Base-by-base conservation (phyloP, 192 early-diverging fungal species). In the Backusella mclennaniae region DNA sequence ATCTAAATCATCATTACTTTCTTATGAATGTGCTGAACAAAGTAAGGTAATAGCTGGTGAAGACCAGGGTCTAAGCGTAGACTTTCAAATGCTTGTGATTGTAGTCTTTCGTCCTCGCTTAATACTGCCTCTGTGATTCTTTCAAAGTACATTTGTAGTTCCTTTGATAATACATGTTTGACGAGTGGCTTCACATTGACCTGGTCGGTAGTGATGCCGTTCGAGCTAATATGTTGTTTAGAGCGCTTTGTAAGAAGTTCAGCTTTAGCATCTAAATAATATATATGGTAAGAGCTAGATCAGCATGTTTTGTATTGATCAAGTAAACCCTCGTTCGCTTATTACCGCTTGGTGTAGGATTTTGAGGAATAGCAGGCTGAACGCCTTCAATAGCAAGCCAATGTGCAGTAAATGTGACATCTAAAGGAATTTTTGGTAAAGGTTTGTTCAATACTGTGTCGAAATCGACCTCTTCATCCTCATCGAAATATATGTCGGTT, bases 311-410 rank as follows among this genome's bases (percentile, higher is more conserved):
- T 46, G 52, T 7, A 17, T 49, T n/a, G 17, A 33, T 49, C 19
- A 49, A 21, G 46, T n/a, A n/a, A 44, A 39, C 11, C 9, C 0
- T 2, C 3, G 36, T 38, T 52, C 6, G n/a, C 63, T 71, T 44
- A 63, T 42, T 78, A 88, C 87, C 87, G 35, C 83, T 84, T 4
- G 93, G 92, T 1, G 90, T 90, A 33, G 98, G 98, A 76, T 99
- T 99, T 80, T 99, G 97, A 19, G 95, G 92, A 76, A 97, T 98
- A 12, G 92, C 87, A 15, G 98, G 98, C 82, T 99, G 98, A 15
- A 99, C 96, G n/a, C 98, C 98, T 74, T 99, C 98, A 74, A 99
- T 94, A 1, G 98, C 97, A n/a, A 99, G 87, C 96, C 96, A 99
- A 77, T 99, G 97, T 11, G 93, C 96, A 0, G 96, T 97, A 76